phyloP scores from a whole-genome alignment of 179 eudicot genomes.

The Monotropa hypopitys region DNA sequence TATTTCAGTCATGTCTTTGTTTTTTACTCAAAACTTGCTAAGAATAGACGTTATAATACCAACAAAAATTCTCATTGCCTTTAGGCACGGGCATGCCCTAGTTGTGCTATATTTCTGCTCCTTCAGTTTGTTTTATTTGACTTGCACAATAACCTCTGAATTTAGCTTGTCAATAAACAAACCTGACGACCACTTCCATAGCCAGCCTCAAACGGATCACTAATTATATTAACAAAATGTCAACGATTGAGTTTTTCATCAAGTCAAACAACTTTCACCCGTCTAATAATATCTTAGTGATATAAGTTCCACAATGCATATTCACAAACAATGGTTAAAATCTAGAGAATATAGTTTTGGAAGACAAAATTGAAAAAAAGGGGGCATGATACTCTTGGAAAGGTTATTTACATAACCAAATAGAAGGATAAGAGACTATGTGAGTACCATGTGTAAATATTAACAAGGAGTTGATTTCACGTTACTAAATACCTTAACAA shows the following conservation, averaged over 20 bases:
- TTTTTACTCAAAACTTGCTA: too few species aligned
- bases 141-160: not conserved
- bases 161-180: not conserved
- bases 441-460: not conserved
- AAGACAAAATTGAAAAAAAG: not conserved
- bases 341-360: not conserved
- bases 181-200: not conserved
- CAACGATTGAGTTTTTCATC: not conserved
- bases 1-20: too few species aligned
- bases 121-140: not conserved
- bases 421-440: not conserved
- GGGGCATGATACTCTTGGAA: not conserved
- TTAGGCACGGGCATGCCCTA: too few species aligned
- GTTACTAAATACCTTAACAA: not conserved
- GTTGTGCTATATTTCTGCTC: not conserved
- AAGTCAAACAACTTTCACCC: not conserved
- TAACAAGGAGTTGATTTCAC: not conserved
- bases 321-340: not conserved
- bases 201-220: not conserved
- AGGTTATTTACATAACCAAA: not conserved
- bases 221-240: not conserved
- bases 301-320: not conserved
- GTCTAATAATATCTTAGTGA: not conserved
- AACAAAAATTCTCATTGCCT: too few species aligned
- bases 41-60: too few species aligned